A percentile compares a stretch with the other conserved stretches of the same genome.
phyloP scores from a whole-genome alignment of 306 rosid genomes.

The Mimosa pudica region DNA sequence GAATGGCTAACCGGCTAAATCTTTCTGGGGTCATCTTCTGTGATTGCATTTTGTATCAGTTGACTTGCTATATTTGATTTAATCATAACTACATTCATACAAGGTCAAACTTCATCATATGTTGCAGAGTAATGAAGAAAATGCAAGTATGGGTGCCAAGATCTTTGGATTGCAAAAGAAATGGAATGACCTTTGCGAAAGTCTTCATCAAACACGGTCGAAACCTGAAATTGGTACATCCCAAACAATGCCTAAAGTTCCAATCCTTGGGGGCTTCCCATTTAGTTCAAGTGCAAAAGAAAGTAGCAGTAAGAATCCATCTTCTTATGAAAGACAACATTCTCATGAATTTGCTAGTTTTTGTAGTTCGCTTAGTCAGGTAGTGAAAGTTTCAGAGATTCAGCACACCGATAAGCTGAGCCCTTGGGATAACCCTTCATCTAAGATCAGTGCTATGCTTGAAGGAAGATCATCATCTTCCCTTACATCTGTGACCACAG shows the following conservation, averaged over 20 bases:
- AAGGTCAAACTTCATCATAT: slow-evolving; percentile 44
- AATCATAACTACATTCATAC: slow-evolving; percentile 35
- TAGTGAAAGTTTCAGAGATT: slow-evolving; percentile 39
- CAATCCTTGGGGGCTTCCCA: slow-evolving; percentile 49
- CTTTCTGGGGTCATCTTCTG: slow-evolving; percentile 16
- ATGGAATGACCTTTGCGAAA: slow-evolving; percentile 72
- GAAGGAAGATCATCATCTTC: slow-evolving; percentile 46
- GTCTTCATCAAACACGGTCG: slow-evolving; percentile 50
- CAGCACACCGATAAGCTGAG: slow-evolving; percentile 37
- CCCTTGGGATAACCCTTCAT: slow-evolving; percentile 38
- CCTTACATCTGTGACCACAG: slow-evolving; percentile 66
- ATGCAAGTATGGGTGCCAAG: slow-evolving; percentile 45
- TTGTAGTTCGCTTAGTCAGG: slow-evolving; percentile 34
- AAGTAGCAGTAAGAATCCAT: slow-evolving; percentile 53
- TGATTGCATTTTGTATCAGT: slow-evolving; percentile 27
- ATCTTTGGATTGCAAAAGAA: slow-evolving; percentile 62
- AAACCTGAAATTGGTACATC: slow-evolving; percentile 45
- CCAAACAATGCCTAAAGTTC: slow-evolving; percentile 45
- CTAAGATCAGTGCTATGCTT: slow-evolving; percentile 34
- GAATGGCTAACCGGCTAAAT: background rate
- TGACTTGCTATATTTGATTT: slow-evolving; percentile 28
- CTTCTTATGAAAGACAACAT: slow-evolving; percentile 36
- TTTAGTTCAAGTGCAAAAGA: slow-evolving; percentile 44
- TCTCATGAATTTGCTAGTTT: slow-evolving; percentile 37
- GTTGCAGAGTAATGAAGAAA: slow-evolving; percentile 73